These are phyloP conservation scores for Pyrenophora teres DNA, from an alignment of 2,329 filamentous ascomycete species.

Conservation along the genomic window DNA sequence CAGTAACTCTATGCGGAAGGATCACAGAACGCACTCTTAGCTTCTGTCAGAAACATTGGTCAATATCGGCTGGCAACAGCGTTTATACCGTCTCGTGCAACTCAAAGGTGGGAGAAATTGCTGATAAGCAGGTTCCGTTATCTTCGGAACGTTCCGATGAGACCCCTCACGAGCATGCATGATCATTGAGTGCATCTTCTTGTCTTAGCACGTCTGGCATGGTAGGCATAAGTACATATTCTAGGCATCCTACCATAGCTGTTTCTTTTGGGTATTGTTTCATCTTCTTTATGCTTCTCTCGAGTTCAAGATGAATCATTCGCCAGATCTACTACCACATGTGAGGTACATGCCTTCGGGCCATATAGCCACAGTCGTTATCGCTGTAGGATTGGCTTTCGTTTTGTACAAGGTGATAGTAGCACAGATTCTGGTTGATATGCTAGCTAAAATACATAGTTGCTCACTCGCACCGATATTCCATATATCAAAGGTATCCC, in stretches of 20 bases:
- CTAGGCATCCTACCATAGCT: not conserved
- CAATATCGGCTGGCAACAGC: not conserved
- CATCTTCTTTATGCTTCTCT: no score
- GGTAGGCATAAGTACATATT: not conserved
- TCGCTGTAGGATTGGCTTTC: not conserved
- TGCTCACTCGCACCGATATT: constrained; percentile 52
- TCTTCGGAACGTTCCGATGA: constrained; percentile 17
- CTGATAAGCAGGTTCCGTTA: constrained; percentile 17
- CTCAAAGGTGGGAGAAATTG: constrained; percentile 7
- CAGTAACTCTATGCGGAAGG: not conserved
- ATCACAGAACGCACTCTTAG: not conserved
- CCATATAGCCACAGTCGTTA: not conserved
- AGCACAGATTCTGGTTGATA: no score
- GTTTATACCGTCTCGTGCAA: not conserved
- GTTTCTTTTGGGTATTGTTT: not conserved
- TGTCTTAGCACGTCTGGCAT: not conserved
- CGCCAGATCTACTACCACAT: constrained; percentile 3
- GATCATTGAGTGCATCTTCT: not conserved
- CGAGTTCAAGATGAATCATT: constrained; percentile 1
- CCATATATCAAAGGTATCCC: constrained; percentile 56
- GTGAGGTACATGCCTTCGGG: constrained; percentile 1
- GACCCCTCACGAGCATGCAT: constrained; percentile 17
- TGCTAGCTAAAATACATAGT: not conserved
- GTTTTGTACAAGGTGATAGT: constrained; percentile 8
- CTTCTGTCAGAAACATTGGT: not conserved